Base-by-base conservation (phyloP, 352 stramenopile species). In the Globisporangium polare region DNA sequence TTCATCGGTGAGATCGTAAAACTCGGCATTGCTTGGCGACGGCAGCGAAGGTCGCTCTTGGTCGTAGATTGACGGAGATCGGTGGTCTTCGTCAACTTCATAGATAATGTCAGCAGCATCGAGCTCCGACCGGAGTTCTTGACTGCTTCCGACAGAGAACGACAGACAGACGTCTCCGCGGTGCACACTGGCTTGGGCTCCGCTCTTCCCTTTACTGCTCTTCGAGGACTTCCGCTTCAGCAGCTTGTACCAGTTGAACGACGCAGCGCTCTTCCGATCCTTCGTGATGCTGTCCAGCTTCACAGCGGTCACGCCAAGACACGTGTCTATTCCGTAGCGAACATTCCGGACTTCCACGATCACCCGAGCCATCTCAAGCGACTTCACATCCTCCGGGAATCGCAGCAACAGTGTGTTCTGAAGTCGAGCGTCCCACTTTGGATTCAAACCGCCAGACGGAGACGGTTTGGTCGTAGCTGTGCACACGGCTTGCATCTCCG, bases 191-290 rank as follows among this genome's bases (percentile, higher is more conserved):
- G 73, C 71, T 50, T 79, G 68, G 26, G 65, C 71, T 57, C 71
- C 72, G 62, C 67, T 74, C 24, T 58, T 77, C 33, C 64, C 68
- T 62, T 77, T 88, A 33, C 46, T 54, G 45, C 90, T 78, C 31
- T 80, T 78, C 17, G 81, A 78, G 8, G 80, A 86, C 37, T 90
- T 92, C 8, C 81, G 66, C 60, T 96, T 96, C 1, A 94, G 65
- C 9, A 96, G 46, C 43, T 92, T 93, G 64, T 96, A 94, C 83
- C 83, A 94, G 62, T 93, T 92, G 63, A 96, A 96, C 10, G 79
- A 78, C 66, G 79, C 85, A 31, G 83, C 81, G 22, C 86, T 80
- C 42, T 86, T 87, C 13, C 73, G 76, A 65, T 90, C 82, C 56
- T 87, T 87, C 41, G 92, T 68, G 60, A 94, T 90, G 17, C 75